Conservation (phyloP, 495 filamentous ascomycete species). For the Aspergillus olivimuriae region DNA sequence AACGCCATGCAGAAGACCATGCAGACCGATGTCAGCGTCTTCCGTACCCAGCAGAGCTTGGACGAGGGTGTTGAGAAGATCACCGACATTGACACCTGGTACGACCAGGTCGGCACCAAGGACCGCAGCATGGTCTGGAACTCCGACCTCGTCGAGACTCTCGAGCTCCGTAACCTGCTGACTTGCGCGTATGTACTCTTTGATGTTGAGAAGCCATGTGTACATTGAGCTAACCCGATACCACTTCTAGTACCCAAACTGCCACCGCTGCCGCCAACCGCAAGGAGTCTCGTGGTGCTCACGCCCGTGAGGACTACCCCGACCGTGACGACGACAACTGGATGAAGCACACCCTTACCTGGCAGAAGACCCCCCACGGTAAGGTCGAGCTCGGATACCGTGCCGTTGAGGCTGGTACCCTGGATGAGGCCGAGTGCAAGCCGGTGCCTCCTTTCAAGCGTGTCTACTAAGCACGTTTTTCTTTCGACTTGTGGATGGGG, state of each 20-base stretch:
- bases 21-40: slow-evolving; percentile 95
- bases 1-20: slow-evolving; percentile 95
- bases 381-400: slow-evolving; percentile 73
- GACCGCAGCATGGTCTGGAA: slow-evolving; percentile 99
- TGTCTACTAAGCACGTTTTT: slow-evolving; percentile 53
- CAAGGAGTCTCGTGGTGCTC: slow-evolving; percentile 91
- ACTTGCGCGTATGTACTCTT: slow-evolving; percentile 76
- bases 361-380: slow-evolving; percentile 83
- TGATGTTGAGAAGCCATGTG: no score
- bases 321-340: slow-evolving; percentile 89
- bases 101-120: slow-evolving; percentile 80
- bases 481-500: neutral
- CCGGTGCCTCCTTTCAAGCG: slow-evolving; percentile 83
- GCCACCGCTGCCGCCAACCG: slow-evolving; percentile 77
- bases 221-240: slow-evolving; percentile 2
- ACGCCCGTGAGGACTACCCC: slow-evolving; percentile 92
- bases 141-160: slow-evolving; percentile 89
- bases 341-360: slow-evolving; percentile 98
- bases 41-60: slow-evolving; percentile 86
- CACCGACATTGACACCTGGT: slow-evolving; percentile 71
- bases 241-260: slow-evolving; percentile 61
- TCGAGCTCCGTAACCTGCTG: slow-evolving; percentile 86
- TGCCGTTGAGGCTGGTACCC: slow-evolving; percentile 65
- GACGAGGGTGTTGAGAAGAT: slow-evolving; percentile 83
- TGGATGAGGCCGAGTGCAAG: slow-evolving; percentile 88